These are phyloP conservation scores for Emmonsiellopsis sp. DNA, from an alignment of 2,329 filamentous ascomycete genomes.

Conservation along the genomic window DNA sequence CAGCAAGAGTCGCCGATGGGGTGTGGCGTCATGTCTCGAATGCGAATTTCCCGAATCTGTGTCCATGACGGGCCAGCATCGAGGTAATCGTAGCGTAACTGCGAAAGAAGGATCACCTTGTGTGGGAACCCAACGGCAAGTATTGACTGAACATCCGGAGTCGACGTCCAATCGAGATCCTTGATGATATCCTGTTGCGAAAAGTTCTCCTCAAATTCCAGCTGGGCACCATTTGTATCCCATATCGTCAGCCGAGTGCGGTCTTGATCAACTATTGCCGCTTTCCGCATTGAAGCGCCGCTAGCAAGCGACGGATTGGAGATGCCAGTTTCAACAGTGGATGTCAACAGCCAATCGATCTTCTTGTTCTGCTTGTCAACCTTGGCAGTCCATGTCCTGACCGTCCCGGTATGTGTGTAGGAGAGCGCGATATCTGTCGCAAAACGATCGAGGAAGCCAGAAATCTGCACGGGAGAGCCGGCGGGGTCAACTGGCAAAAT, in stretches of 20 bases:
- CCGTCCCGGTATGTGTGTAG: constrained; percentile 63
- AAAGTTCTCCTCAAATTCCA: constrained; percentile 73
- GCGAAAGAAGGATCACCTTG: constrained; percentile 68
- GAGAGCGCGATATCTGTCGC: constrained; percentile 78
- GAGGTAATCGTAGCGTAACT: constrained; percentile 86
- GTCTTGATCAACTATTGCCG: constrained; percentile 66
- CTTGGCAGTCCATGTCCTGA: constrained; percentile 78
- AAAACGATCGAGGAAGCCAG: constrained; percentile 77
- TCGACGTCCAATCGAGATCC: constrained; percentile 90
- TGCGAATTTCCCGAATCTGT: constrained; percentile 70
- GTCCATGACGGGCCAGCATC: constrained; percentile 87
- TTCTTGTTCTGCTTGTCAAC: constrained; percentile 51
- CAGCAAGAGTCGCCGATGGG: constrained; percentile 90
- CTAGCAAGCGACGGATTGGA: constrained; percentile 65
- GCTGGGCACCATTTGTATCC: constrained; percentile 71
- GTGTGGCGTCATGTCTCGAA: constrained; percentile 72
- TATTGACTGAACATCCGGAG: constrained; percentile 78
- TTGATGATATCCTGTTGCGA: constrained; percentile 64
- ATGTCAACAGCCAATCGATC: constrained; percentile 75
- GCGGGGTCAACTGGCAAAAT: constrained; percentile 80
- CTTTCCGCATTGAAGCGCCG: constrained; percentile 77
- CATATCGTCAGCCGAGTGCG: constrained; percentile 77
- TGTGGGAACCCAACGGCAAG: constrained; percentile 89
- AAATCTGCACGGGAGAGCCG: constrained; percentile 59
- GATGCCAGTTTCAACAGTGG: constrained; percentile 70